phyloP scores from a whole-genome alignment of 2,329 filamentous ascomycete species.

The Cladobotryum mycophilum region DNA sequence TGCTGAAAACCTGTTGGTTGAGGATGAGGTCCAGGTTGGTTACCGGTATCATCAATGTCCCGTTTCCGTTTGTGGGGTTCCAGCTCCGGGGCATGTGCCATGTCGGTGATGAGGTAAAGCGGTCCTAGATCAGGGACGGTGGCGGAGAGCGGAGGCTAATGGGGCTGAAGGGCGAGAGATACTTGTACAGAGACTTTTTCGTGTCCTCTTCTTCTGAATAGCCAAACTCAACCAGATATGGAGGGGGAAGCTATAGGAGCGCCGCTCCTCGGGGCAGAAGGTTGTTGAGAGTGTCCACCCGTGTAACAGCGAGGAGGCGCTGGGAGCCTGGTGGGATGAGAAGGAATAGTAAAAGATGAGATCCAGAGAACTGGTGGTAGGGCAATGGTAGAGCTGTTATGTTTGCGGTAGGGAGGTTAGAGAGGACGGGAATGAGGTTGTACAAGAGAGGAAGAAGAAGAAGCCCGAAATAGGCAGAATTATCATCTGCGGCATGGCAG shows the following conservation, averaged over 20 bases:
- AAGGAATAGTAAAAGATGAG: not conserved
- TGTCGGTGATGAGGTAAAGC: slow-evolving; percentile 17
- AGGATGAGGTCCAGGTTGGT: slow-evolving; percentile 32
- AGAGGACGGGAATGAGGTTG: not conserved
- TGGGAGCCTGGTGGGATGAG: not conserved
- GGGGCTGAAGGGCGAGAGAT: not conserved
- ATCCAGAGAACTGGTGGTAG: not conserved
- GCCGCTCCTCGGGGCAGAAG: not conserved
- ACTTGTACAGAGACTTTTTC: too few species aligned
- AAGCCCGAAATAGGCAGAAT: not conserved
- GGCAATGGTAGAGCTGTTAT: not conserved
- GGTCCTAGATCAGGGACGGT: not conserved
- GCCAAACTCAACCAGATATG: not conserved
- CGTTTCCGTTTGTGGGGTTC: slow-evolving; percentile 44
- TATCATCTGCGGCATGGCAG: slow-evolving; percentile 1
- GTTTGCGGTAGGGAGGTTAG: not conserved
- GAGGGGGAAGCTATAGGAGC: not conserved
- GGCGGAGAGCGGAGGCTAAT: not conserved
- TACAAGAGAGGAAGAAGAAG: not conserved
- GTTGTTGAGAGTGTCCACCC: not conserved
- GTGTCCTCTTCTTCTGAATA: not conserved
- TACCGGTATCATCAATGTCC: slow-evolving; percentile 38
- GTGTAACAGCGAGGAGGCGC: not conserved
- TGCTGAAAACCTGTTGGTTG: slow-evolving; percentile 39
- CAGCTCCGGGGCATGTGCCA: slow-evolving; percentile 37